Conservation (phyloP, 1,284 basidiomycete genomes). For the Amylostereum areolatum region DNA sequence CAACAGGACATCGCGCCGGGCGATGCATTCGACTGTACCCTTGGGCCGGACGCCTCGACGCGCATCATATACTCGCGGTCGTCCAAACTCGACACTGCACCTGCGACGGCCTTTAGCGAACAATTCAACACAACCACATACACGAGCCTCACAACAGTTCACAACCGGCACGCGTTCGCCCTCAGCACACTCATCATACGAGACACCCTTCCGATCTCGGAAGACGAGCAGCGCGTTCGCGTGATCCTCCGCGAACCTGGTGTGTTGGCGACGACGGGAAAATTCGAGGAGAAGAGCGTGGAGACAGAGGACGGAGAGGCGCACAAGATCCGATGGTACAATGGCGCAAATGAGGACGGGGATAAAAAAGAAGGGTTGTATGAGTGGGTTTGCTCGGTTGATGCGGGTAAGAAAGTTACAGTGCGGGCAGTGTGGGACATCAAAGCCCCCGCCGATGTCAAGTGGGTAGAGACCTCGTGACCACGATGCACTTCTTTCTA, state of each 20-base stretch:
- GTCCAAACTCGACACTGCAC: constrained; percentile 24
- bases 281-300: constrained; percentile 28
- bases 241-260: constrained; percentile 42
- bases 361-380: constrained; percentile 23
- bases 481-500: too few species aligned
- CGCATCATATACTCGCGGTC: constrained; percentile 42
- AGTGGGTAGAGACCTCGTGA: constrained; percentile 13
- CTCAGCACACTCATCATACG: constrained; percentile 39
- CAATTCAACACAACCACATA: constrained; percentile 36
- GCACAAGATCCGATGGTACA: constrained; percentile 18
- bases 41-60: constrained; percentile 46
- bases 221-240: constrained; percentile 29
- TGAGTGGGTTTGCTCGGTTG: constrained; percentile 21
- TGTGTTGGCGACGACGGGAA: constrained; percentile 39
- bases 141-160: constrained; percentile 36
- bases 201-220: constrained; percentile 41
- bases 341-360: constrained; percentile 9
- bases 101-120: constrained; percentile 37
- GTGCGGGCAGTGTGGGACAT: constrained; percentile 47
- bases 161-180: constrained; percentile 41
- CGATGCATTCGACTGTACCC: constrained; percentile 47
- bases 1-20: constrained; percentile 38
- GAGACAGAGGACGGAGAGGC: constrained; percentile 6
- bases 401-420: constrained; percentile 24
- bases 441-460: constrained; percentile 33